Evolutionary conservation across 768 basidiomycete species (phyloP), one percentile per base, ranked within the genome.

Genomic region (Auriscalpium microsporum): DNA sequence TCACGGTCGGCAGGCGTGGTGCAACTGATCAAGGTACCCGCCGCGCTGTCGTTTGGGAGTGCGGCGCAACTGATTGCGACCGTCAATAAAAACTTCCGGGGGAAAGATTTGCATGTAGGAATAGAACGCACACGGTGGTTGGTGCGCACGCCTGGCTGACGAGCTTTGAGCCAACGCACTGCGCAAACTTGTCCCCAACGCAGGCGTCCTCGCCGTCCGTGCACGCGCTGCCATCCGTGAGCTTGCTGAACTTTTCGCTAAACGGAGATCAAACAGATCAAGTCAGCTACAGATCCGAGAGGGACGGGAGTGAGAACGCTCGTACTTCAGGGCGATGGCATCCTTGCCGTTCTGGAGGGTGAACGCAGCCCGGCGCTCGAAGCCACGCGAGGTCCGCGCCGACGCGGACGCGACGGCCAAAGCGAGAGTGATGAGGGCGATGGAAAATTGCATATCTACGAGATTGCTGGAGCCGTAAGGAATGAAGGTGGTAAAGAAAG

Each of bases 1-100:
- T 73, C 69, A 19, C 73, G 59, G 65, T 83, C 78, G 17, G 69
- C 68, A 48, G 71, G 65, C 7, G 79, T 78, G 2, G 76, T 77
- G 66, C 81, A 84, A 34, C 76, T 72, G 55, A 83, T 72, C 40
- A 60, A 71, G 9, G 79, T 82, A 40, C 82, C 82, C 0, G 74
- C 56, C 2, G 69, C 66, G 65, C 78, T 76, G 35, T 74, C 74
- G 28, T 78, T 64, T 13, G 83, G 82, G 36, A 84, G 67, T 2
- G 81, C 81, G 8, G 63, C 64, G 50, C 68, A 69, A 17, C 65
- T 68, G 54, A 35, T 13, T 50, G 17, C 28, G 11, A n/a, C 36
- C 10, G 40, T 53, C 34, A 16, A 40, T 9, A 19, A n/a, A 8
- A 48, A 21, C 10, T 23, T 13, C 16, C 5, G 8, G 8, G 36